Conservation (phyloP, 805 yeast genomes). For the Cyberlindnera subsufficiens region DNA sequence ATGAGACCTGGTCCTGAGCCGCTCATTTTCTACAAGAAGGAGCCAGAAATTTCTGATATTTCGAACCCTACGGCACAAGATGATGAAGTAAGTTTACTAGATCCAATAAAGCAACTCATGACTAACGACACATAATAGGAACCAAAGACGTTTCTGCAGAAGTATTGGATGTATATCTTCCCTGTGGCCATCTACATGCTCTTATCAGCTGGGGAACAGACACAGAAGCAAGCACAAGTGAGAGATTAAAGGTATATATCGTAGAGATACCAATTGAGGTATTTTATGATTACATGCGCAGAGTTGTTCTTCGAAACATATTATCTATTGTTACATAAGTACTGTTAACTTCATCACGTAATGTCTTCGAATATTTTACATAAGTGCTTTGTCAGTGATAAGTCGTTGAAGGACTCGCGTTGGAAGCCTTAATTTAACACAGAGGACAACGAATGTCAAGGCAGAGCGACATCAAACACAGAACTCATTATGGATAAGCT, state of each 20-base stretch:
- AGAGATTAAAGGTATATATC: too few relatives aligned
- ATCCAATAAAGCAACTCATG: neutral
- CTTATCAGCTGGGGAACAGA: conserved; percentile 7
- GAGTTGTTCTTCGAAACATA: too few relatives aligned
- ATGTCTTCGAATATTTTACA: too few relatives aligned
- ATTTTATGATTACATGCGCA: too few relatives aligned
- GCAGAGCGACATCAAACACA: neutral
- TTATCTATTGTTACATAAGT: too few relatives aligned
- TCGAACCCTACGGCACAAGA: too few relatives aligned
- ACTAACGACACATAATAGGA: conserved; percentile 5
- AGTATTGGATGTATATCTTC: conserved; percentile 57
- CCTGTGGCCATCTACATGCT: conserved; percentile 40
- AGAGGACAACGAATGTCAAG: neutral
- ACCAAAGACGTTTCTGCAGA: conserved; percentile 46
- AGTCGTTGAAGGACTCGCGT: too few relatives aligned
- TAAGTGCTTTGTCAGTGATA: too few relatives aligned
- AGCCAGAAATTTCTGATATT: neutral
- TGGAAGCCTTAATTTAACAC: too few relatives aligned
- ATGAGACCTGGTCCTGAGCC: conserved; percentile 13
- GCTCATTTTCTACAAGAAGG: neutral
- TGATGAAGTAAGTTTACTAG: too few relatives aligned
- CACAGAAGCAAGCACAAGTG: neutral
- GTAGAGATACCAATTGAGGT: too few relatives aligned
- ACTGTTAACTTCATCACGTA: too few relatives aligned
- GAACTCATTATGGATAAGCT: conserved; percentile 1